phyloP scores from a whole-genome alignment of 192 early-diverging fungal species.

The Rhizoclosmatium globosum region DNA sequence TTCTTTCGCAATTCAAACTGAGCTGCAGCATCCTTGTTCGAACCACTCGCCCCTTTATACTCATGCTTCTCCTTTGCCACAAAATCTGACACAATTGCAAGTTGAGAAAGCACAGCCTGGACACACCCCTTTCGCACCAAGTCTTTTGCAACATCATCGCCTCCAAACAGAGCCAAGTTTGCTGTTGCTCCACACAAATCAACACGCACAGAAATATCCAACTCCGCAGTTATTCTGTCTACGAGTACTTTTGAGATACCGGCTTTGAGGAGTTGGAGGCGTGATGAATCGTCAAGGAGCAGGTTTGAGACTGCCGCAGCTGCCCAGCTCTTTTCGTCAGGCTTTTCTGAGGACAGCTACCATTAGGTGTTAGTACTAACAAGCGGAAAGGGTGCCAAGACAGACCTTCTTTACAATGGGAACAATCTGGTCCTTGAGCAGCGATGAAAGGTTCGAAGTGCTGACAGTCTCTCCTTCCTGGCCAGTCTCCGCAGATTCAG shows the following conservation, averaged over 20 bases:
- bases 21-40: neutral
- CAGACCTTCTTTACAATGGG: conserved; percentile 45
- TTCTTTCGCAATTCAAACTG: neutral
- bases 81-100: conserved; percentile 53
- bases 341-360: conserved; percentile 71
- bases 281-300: conserved; percentile 69
- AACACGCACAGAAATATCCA: conserved; percentile 73
- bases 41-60: conserved; percentile 12
- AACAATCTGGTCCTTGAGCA: conserved; percentile 23
- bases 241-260: conserved; percentile 73
- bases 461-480: neutral
- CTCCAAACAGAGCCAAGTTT: conserved; percentile 63
- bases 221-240: conserved; percentile 71
- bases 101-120: conserved; percentile 56
- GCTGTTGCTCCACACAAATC: conserved; percentile 79
- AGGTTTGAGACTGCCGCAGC: conserved; percentile 87
- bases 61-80: conserved; percentile 43
- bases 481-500: neutral
- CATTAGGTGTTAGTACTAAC: neutral
- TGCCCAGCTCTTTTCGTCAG: conserved; percentile 87
- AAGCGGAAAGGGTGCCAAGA: neutral
- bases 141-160: conserved; percentile 65
- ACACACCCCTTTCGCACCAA: conserved; percentile 63
- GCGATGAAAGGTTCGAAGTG: neutral
- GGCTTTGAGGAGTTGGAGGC: conserved; percentile 78